Base-by-base conservation (phyloP, 164 flowering plant species). In the Platanus orientalis region DNA sequence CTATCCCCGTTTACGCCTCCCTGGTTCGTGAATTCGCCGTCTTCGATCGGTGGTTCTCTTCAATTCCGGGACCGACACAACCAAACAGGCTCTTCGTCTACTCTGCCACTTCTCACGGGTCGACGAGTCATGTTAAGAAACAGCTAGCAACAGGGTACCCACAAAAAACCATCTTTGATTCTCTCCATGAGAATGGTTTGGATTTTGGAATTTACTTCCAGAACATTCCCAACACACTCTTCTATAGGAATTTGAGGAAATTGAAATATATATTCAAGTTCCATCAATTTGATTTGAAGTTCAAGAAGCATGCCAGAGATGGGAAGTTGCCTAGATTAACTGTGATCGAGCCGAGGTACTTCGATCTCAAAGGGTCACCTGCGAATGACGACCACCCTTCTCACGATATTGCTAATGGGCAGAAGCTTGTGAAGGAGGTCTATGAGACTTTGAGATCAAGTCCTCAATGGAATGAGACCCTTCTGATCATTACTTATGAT, bases 361-460 rank as follows among this genome's bases (percentile, higher is more conserved):
- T 90, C 54, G 97, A 89, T 67, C 21, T 89, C 4, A 79, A 73
- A 68, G 86, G 80, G 0, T 6, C 69, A 2, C 84, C 93, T 13
- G 98, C 86, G 0, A 89, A 93, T 47, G 98, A 93, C 63, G 97
- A 89, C 60, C 98, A 93, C 49, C 97, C 97, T 1, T 81, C 97
- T 14, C 97, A 93, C 66, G 97, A 93, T 72, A 90, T 93, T 0
- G 94, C 94, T 0, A 75, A 86, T 65, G 98, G 98, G 60, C 98
- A 93, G 76, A 88, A 71, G 59, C 75, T 93, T 23, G 96, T 93
- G 58, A 93, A 90, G 78, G 94, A 93, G 74, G 96, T 89, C 0
- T 93, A 93, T 56, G 97, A 93, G 79, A 59, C 86, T 12, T 58
- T 93, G 76, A 85, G 98, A 55, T 73, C 80, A 0, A 82, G 97